A percentile compares a stretch with the other conserved stretches of the same genome.
Conservation (phyloP, 169 alveolate genomes). For the Plasmodium vivax region DNA sequence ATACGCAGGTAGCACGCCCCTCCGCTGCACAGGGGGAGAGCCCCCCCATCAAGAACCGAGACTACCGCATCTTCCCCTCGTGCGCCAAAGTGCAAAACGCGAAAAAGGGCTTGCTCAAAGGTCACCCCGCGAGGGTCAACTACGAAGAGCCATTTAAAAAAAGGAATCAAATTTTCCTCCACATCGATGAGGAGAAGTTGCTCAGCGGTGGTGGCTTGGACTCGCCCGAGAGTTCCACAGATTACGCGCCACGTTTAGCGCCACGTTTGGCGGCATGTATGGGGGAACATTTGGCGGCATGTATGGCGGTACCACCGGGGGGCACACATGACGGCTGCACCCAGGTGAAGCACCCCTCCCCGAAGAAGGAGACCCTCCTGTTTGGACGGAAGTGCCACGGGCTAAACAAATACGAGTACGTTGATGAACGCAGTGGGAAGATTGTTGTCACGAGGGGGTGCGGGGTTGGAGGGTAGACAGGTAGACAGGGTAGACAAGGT, state of each 20-base stretch:
- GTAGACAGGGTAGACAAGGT: no score
- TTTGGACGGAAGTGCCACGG: conserved; percentile 58
- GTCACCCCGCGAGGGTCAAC: conserved; percentile 1
- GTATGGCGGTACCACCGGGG: neutral
- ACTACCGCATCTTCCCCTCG: conserved; percentile 31
- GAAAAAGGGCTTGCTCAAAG: conserved; percentile 14
- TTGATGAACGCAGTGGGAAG: conserved; percentile 38
- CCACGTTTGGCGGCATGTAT: no score
- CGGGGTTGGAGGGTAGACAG: neutral
- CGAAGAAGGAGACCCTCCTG: neutral
- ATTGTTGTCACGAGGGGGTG: conserved; percentile 13
- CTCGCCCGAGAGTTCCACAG: neutral
- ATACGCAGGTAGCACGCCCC: neutral
- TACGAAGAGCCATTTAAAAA: conserved; percentile 46
- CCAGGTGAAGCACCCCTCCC: neutral
- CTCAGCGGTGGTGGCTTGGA: neutral
- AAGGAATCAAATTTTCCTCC: conserved; percentile 47
- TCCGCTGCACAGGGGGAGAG: neutral
- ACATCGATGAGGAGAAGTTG: conserved; percentile 16
- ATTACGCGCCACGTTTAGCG: neutral
- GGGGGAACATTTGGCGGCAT: no score
- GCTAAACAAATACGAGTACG: conserved; percentile 38
- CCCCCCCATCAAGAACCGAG: neutral
- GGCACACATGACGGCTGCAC: neutral
- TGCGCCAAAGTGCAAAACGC: conserved; percentile 30